Evolutionary conservation across 2,329 filamentous ascomycete genomes (phyloP), one percentile per base, ranked within the genome.

Genomic region (Pestalotiopsis sp.): DNA sequence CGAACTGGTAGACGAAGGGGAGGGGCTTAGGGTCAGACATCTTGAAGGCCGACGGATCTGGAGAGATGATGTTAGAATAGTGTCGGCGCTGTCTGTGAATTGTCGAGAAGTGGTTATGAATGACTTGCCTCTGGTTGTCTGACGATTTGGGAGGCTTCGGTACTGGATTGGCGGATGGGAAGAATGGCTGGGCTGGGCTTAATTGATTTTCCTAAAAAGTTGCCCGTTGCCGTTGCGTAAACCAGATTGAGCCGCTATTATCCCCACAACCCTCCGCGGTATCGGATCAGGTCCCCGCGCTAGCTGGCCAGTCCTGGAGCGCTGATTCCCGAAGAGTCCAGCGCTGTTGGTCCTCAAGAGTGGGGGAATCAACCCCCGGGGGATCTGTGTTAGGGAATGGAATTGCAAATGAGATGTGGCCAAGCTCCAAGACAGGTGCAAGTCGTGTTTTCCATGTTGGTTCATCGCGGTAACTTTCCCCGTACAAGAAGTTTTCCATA

Each of bases 1-100:
- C 92, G 86, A 98, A 97, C 85, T 97, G 95, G 90, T 98, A 98
- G 75, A 90, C 82, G 83, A 98, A 98, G 69, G 94, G 94, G 75
- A 98, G 90, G 69, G 95, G 93, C 84, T 94, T 92, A 65, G 88
- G 83, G 72, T 85, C 27, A 72, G 90, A 86, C 90, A 92, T 92
- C 76, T 77, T 86, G 84, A 78, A 17, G 64, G 39, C 36, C n/a
- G 38, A 14, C 36, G 20, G 63, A 25, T 65, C 57, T 67, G 14
- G 14, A 36, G 23, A 61, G 14, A 55, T 27, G 5, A 23, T 38
- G 63, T 65, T 65, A 65, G 63, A 65, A 25, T 3, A 36, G 36
- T 13, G 63, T 45, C 41, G 11, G 17, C 6, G 23, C 4, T 5
- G 36, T 62, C n/a, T 20, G 14, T 23, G 31, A n/a, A 62, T 27